Conservation (phyloP, 2,329 filamentous ascomycete genomes). For the Neopestalotiopsis clavispora region DNA sequence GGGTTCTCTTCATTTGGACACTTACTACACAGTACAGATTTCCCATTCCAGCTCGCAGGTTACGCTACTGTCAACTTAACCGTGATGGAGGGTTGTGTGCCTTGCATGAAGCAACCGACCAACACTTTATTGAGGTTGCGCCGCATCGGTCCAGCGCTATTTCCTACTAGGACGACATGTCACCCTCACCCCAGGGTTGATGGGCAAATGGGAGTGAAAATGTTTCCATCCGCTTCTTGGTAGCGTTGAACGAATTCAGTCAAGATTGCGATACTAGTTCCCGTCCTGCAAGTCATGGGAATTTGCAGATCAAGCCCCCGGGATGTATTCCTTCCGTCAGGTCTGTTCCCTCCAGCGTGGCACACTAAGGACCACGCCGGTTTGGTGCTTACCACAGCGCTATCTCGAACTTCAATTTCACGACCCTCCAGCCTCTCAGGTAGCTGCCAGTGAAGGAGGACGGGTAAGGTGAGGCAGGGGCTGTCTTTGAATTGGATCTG, state of each 20-base stretch:
- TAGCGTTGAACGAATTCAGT: neutral
- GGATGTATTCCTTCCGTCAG: neutral
- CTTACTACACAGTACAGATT: neutral
- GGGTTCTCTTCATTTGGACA: neutral
- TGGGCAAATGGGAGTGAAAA: neutral
- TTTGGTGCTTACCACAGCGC: neutral
- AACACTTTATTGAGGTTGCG: neutral
- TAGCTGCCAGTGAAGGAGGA: neutral
- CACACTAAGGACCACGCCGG: neutral
- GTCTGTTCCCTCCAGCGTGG: neutral
- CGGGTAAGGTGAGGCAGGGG: neutral
- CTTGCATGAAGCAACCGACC: slow-evolving; percentile 2
- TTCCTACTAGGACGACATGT: neutral
- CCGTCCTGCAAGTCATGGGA: slow-evolving; percentile 11
- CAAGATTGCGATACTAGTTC: slow-evolving; percentile 11
- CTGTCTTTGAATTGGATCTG: neutral
- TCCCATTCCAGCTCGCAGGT: neutral
- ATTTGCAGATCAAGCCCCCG: slow-evolving; percentile 3
- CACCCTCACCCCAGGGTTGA: neutral
- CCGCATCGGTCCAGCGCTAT: neutral
- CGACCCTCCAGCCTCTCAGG: neutral
- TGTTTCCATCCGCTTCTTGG: neutral
- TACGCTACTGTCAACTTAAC: neutral
- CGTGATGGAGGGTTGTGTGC: neutral
- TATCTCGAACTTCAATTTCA: neutral